phyloP scores from a whole-genome alignment of 306 rosid species.

The Casuarina cunninghamiana region DNA sequence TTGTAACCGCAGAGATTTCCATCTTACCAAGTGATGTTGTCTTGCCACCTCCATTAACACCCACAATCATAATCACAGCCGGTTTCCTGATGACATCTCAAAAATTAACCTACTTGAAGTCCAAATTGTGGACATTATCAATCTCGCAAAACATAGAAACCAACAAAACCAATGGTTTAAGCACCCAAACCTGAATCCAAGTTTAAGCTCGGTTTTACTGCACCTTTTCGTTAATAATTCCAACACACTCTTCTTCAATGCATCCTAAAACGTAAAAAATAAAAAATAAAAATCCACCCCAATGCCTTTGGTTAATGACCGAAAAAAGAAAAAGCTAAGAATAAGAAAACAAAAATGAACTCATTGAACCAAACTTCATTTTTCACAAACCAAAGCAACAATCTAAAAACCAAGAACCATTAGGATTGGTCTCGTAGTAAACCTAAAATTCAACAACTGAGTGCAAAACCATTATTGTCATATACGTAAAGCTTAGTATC shows the following conservation, averaged over 20 bases:
- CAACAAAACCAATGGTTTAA: neutral
- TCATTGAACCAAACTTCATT: neutral
- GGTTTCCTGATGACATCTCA: slow-evolving; percentile 67
- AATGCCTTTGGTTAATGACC: slow-evolving; percentile 12
- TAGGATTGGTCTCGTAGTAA: neutral
- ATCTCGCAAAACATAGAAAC: neutral
- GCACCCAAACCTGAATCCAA: slow-evolving; percentile 44
- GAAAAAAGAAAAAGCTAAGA: neutral
- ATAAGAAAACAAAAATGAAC: neutral
- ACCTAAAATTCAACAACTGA: neutral
- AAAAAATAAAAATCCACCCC: slow-evolving; percentile 31
- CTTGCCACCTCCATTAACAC: slow-evolving; percentile 99
- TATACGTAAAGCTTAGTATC: neutral
- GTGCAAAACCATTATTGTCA: neutral
- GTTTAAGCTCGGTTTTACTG: slow-evolving; percentile 56
- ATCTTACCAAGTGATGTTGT: slow-evolving; percentile 97
- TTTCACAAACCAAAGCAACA: neutral
- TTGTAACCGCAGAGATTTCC: slow-evolving; percentile 10
- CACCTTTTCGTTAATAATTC: slow-evolving; percentile 44
- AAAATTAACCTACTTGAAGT: slow-evolving; percentile 31
- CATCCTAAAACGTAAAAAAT: slow-evolving; percentile 60
- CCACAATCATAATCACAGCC: slow-evolving; percentile 84
- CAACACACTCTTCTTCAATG: slow-evolving; percentile 56
- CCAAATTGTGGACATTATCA: slow-evolving; percentile 15
- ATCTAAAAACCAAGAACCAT: too few relatives aligned